Evolutionary conservation across 495 filamentous ascomycete genomes (phyloP).

Genomic region (Rostrohypoxylon terebratum): DNA sequence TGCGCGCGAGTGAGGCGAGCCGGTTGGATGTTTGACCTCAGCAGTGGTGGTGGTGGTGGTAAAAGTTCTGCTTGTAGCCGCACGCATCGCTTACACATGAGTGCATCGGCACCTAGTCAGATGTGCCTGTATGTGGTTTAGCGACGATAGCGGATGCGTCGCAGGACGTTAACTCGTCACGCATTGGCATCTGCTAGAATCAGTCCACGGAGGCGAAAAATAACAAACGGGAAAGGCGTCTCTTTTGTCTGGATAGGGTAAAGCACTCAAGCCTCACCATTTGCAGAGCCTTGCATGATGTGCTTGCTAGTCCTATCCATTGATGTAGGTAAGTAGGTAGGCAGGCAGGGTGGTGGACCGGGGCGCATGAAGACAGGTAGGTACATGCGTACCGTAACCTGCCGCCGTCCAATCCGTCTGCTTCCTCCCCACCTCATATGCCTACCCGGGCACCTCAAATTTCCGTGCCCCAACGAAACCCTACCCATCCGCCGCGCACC

Average conservation of each 20-base stretch:
- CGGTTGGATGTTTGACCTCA: background rate
- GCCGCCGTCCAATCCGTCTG: background rate
- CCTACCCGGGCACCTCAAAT: background rate
- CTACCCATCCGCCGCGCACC: slow-evolving; percentile 31
- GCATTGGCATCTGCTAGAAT: slow-evolving; percentile 11
- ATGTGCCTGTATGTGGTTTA: background rate
- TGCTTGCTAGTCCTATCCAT: background rate
- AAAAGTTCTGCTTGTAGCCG: background rate
- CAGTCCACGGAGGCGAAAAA: slow-evolving; percentile 15
- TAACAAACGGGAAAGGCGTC: background rate
- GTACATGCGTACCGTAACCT: background rate
- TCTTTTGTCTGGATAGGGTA: background rate
- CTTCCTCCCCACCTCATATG: background rate
- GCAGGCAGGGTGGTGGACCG: background rate
- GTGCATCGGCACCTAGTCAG: background rate
- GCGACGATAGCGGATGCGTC: background rate
- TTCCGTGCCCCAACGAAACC: slow-evolving; percentile 24
- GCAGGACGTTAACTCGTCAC: background rate
- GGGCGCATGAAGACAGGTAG: background rate
- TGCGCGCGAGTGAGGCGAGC: background rate
- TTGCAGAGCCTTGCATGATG: slow-evolving; percentile 2
- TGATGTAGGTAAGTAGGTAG: too few relatives aligned
- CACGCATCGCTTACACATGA: too few relatives aligned
- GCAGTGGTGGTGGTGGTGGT: background rate
- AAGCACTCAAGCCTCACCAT: slow-evolving; percentile 11